Conservation (phyloP, 805 yeast genomes). For the Yarrowia sp. region DNA sequence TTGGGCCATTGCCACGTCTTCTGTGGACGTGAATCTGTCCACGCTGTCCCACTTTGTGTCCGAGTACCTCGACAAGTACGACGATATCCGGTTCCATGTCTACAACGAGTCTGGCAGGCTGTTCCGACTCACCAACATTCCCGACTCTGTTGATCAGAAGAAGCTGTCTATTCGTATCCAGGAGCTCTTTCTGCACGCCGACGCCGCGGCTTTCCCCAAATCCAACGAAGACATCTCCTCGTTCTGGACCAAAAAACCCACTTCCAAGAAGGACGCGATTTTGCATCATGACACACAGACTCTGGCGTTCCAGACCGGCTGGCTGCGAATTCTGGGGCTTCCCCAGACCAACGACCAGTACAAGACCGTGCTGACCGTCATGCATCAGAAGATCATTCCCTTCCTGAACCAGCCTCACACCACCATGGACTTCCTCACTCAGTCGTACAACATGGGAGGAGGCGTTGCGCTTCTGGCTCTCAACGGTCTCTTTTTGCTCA, state of each 20-base stretch:
- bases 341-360: constrained; percentile 62
- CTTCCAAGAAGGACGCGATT: constrained; percentile 23
- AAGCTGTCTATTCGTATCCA: constrained; percentile 42
- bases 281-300: constrained; percentile 55
- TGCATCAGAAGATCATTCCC: constrained; percentile 88
- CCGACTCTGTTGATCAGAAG: constrained; percentile 28
- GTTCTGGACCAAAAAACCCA: constrained; percentile 40
- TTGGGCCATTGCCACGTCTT: constrained; percentile 48
- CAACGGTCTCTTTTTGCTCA: constrained; percentile 85
- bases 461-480: constrained; percentile 77
- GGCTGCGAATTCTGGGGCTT: constrained; percentile 64
- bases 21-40: constrained; percentile 52
- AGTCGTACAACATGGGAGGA: constrained; percentile 71
- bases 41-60: constrained; percentile 61
- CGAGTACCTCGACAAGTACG: constrained; percentile 62
- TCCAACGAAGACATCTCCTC: constrained; percentile 43
- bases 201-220: constrained; percentile 42
- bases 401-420: constrained; percentile 77
- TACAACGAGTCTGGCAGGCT: constrained; percentile 58
- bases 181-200: constrained; percentile 42
- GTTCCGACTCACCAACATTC: constrained; percentile 20
- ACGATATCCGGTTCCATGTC: constrained; percentile 82
- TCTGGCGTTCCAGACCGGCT: constrained; percentile 70
- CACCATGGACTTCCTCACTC: constrained; percentile 93
- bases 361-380: constrained; percentile 67